These are phyloP conservation scores for Luzula sylvatica DNA, from an alignment of 176 grass and related monocot species.

Conservation along the genomic window DNA sequence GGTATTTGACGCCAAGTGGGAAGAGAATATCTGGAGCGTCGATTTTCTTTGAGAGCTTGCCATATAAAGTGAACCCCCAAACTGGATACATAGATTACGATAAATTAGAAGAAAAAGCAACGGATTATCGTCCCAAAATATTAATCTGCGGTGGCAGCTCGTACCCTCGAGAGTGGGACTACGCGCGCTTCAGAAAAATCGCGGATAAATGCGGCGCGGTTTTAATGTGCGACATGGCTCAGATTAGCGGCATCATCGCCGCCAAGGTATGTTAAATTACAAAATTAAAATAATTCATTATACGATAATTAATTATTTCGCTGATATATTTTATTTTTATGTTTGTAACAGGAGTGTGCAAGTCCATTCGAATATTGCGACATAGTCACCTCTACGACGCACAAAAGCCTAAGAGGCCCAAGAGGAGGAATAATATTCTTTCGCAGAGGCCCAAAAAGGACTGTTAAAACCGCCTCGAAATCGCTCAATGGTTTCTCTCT, in stretches of 20 bases:
- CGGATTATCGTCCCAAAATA: conserved; percentile 52
- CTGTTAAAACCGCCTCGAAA: conserved; percentile 20
- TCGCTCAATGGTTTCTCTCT: conserved; percentile 13
- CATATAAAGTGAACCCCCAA: conserved; percentile 48
- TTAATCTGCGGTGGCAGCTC: conserved; percentile 47
- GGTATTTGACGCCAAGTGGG: conserved; percentile 28
- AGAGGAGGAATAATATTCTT: conserved; percentile 68
- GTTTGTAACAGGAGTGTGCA: conserved; percentile 34
- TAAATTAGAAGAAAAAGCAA: conserved; percentile 43
- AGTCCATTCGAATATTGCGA: conserved; percentile 69
- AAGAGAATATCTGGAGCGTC: conserved; percentile 67
- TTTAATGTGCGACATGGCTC: conserved; percentile 70
- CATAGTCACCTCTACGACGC: conserved; percentile 67
- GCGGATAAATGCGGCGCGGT: conserved; percentile 52
- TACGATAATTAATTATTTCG: too few relatives aligned
- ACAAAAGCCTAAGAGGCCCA: conserved; percentile 60
- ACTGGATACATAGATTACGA: conserved; percentile 58
- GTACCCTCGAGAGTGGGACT: conserved; percentile 63
- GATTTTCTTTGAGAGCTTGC: conserved; percentile 53
- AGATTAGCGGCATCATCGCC: conserved; percentile 62
- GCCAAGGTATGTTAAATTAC: too few relatives aligned
- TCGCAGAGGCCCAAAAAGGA: conserved; percentile 31
- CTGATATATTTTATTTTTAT: too few relatives aligned
- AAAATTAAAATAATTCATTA: too few relatives aligned
- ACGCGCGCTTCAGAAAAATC: conserved; percentile 40